Evolutionary conservation across 306 rosid species (phyloP).

Genomic region (Mimosa pudica): DNA sequence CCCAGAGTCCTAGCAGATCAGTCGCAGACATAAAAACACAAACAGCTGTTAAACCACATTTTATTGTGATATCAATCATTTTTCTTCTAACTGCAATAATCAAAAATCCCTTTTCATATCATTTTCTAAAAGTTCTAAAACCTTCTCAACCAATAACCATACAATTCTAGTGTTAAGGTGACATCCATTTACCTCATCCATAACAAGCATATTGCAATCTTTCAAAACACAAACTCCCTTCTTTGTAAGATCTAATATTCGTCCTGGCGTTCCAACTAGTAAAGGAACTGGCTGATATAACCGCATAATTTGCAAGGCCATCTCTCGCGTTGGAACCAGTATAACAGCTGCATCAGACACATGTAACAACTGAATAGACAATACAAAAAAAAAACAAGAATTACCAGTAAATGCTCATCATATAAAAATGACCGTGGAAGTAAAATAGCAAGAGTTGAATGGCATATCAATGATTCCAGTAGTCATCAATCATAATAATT

Average conservation of each 20-base stretch:
- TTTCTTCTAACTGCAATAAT: background rate
- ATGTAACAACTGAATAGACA: conserved; percentile 21
- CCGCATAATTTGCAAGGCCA: conserved; percentile 99
- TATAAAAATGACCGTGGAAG: background rate
- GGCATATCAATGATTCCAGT: conserved; percentile 1
- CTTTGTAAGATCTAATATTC: conserved; percentile 94
- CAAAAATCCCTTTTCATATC: conserved; percentile 22
- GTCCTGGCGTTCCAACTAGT: conserved; percentile 97
- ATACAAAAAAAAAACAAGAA: conserved; percentile 16
- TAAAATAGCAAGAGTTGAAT: conserved; percentile 7
- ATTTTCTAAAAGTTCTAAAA: background rate
- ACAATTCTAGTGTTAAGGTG: conserved; percentile 13
- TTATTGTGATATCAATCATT: conserved; percentile 2
- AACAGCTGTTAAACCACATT: background rate
- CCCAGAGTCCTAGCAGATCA: background rate
- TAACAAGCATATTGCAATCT: conserved; percentile 85
- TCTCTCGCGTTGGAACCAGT: conserved; percentile 92
- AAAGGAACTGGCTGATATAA: conserved; percentile 97
- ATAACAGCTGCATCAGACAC: conserved; percentile 68
- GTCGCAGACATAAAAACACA: background rate
- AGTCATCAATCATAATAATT: conserved; percentile 18
- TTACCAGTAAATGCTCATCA: background rate
- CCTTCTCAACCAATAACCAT: background rate
- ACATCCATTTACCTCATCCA: conserved; percentile 81
- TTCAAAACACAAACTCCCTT: conserved; percentile 88